Evolutionary conservation across 139 green algal species (phyloP), one percentile per base, ranked within the genome.

Genomic region (Chlamydomonas sp.): DNA sequence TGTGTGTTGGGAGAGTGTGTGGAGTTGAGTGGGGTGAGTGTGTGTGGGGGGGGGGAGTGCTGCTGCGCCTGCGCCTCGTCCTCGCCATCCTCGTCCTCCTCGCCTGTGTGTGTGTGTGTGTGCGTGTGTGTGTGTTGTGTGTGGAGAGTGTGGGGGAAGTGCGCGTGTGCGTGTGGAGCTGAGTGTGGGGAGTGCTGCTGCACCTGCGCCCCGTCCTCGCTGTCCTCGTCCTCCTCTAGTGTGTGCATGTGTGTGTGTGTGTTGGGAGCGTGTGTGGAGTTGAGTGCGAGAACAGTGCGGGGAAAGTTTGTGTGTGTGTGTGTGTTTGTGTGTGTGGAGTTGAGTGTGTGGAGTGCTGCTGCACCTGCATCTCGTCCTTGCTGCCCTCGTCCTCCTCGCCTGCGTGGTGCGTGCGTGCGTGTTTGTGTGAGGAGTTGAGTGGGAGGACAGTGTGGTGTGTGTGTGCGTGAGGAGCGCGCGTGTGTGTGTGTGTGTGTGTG

Each of bases 221-320:
- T 13, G 13, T 54, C 16, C 43, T 54, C 43, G 20, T 54, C 13
- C 16, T 54, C 16, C 13, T 20, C 13, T 54, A 54, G 20, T 54
- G 16, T 26, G 43, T 54, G 43, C 20, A 20, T 54, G 43, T 54
- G 43, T 54, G 43, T 54, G 43, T 13, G 13, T 13, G 43, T 54
- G 43, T 13, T 54, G 43, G 43, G 13, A 20, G 43, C n/a, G n/a
- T n/a, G n/a, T n/a, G n/a, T n/a, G n/a, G n/a, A n/a, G n/a, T n/a
- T n/a, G n/a, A n/a, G n/a, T n/a, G n/a, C n/a, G n/a, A n/a, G n/a
- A n/a, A n/a, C n/a, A n/a, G n/a, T n/a, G 43, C 16, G 43, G 43
- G 43, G 43, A 54, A 54, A 54, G 20, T 54, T 20, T 26, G 43
- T 54, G 43, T 54, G 43, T 54, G 43, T 54, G 43, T 54, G 43